Percentiles rank a stretch among this genome's conserved stretches.
phyloP scores from a whole-genome alignment of 2,329 filamentous ascomycete species.

The Colletotrichum somersetense region DNA sequence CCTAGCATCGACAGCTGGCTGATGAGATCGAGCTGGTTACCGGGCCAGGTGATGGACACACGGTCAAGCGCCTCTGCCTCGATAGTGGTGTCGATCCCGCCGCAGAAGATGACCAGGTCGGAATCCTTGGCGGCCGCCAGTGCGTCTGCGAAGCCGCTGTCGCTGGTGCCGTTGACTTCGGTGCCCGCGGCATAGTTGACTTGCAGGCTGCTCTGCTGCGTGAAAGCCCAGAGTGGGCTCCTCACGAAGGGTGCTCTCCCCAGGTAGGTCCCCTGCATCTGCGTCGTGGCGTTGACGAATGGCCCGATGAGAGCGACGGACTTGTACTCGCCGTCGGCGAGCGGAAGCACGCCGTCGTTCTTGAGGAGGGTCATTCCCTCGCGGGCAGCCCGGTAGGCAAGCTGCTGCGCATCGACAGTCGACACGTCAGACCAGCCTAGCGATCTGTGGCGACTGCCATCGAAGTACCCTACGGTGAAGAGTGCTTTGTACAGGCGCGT shows the following conservation, averaged over 20 bases:
- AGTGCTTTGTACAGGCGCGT: conserved; percentile 2
- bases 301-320: background rate
- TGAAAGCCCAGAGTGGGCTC: background rate
- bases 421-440: background rate
- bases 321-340: background rate
- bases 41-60: conserved; percentile 63
- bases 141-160: conserved; percentile 43
- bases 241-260: background rate
- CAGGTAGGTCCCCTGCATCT: background rate
- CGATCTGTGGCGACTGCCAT: background rate
- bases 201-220: background rate
- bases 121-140: conserved; percentile 56
- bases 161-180: conserved; percentile 1
- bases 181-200: background rate
- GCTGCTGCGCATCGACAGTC: background rate
- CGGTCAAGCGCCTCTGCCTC: conserved; percentile 67
- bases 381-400: background rate
- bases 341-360: background rate
- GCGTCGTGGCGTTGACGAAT: background rate
- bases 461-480: background rate
- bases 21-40: conserved; percentile 65
- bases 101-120: conserved; percentile 66
- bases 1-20: conserved; percentile 47
- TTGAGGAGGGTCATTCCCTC: background rate
- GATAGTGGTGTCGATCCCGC: conserved; percentile 65